A percentile compares a stretch with the other conserved stretches of the same genome.
Conservation (phyloP, 2,329 filamentous ascomycete genomes). For the Cytospora chrysosperma region DNA sequence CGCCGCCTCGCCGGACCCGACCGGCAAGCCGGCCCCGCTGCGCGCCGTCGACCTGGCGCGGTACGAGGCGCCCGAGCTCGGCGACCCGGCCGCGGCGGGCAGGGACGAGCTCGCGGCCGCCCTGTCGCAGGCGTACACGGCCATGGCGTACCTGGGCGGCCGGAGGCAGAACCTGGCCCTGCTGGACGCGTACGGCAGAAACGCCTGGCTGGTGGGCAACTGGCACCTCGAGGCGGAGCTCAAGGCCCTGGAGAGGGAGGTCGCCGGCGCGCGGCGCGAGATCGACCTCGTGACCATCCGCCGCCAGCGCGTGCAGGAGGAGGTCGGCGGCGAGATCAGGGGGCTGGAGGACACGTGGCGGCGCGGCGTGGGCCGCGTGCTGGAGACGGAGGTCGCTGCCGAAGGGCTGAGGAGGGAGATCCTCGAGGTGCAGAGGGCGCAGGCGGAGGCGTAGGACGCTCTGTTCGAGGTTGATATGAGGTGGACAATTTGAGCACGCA, state of each 20-base stretch:
- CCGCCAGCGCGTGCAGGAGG: conserved; percentile 69
- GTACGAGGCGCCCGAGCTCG: conserved; percentile 73
- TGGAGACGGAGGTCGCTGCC: conserved; percentile 85
- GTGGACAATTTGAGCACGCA: not conserved
- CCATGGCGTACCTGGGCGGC: conserved; percentile 51
- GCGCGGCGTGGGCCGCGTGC: conserved; percentile 70
- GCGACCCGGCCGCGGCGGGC: conserved; percentile 31
- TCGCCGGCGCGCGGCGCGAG: conserved; percentile 65
- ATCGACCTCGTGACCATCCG: conserved; percentile 72
- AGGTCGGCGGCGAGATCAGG: conserved; percentile 68
- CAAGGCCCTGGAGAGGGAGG: conserved; percentile 68
- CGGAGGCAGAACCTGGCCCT: conserved; percentile 61
- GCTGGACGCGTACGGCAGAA: conserved; percentile 81
- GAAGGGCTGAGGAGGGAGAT: conserved; percentile 69
- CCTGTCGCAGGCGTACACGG: conserved; percentile 54
- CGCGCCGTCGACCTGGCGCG: conserved; percentile 71
- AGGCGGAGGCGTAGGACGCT: not conserved
- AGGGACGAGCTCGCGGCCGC: conserved; percentile 56
- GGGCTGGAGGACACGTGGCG: conserved; percentile 74
- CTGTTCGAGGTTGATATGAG: not conserved
- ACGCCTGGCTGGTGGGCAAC: conserved; percentile 88
- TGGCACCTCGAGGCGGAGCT: conserved; percentile 74
- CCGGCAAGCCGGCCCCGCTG: conserved; percentile 47
- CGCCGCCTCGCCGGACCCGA: conserved; percentile 43
- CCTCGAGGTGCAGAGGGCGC: conserved; percentile 57